Evolutionary conservation across 352 stramenopile species (phyloP), one percentile per base, ranked within the genome.

Genomic region (Pythium folliculosum): DNA sequence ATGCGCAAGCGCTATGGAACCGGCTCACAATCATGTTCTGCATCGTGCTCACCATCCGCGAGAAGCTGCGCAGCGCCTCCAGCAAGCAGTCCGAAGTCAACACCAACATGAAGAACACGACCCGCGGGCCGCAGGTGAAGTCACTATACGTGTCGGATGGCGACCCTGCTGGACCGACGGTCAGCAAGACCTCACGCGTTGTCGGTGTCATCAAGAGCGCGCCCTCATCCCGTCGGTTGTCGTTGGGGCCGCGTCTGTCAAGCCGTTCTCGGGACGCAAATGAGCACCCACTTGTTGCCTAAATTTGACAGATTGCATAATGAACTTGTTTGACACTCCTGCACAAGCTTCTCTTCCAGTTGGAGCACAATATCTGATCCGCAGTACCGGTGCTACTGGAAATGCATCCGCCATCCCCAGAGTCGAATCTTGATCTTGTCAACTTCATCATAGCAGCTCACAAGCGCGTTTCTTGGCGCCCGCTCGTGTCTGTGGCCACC

Each of bases 11-110:
- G 12, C 49, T 73, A 8, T 70, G 63, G 63, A 52, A 64, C 58
- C 63, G 63, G 8, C 45, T 70, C 35, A 70, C 63, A 27, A 48
- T 69, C 27, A 56, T 63, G 43, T 54, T 69, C 27, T 69, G 62
- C 35, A 58, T 69, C 16, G 23, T 69, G 9, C 23, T 43, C 9
- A 69, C 62, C 1, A 58, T 69, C 30, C 23, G 32, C 17, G 50
- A 61, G 13, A 67, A 67, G 43, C 19, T 67, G 21, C 49, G 49
- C 32, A 65, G 59, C 17, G 14, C 13, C 0, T 32, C n/a, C 13
- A 65, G 59, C 48, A 65, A 56, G 27, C 30, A 45, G 32, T 53
- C 35, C n/a, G 50, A 49, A 35, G 10, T 60, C 43, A 63, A 63
- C 44, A 55, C 56, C 16, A 63, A 55, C 56, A 47, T 35, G 23